phyloP scores from a whole-genome alignment of 1,139 yeast species.

The Candida mesenterica region DNA sequence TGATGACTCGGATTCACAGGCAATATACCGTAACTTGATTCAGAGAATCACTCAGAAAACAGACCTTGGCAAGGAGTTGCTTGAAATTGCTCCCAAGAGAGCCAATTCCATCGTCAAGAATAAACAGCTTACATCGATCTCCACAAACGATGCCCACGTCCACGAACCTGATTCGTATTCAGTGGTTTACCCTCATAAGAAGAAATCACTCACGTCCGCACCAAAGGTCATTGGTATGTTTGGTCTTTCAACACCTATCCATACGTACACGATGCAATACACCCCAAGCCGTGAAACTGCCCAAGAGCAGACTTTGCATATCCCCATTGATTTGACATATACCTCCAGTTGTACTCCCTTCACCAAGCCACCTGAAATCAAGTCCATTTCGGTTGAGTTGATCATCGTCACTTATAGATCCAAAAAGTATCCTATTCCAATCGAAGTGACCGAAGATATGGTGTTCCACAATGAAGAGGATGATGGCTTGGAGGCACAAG shows the following conservation, averaged over 20 bases:
- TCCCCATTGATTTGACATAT: constrained; percentile 16
- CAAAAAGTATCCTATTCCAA: constrained; percentile 24
- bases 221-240: constrained; percentile 23
- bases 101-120: constrained; percentile 6
- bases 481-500: constrained; percentile 19
- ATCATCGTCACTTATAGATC: constrained; percentile 20
- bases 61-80: constrained; percentile 15
- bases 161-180: constrained; percentile 5
- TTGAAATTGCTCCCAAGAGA: constrained; percentile 1
- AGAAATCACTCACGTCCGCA: constrained; percentile 21
- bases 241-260: constrained; percentile 16
- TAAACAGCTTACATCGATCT: constrained; percentile 1
- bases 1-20: constrained; percentile 11
- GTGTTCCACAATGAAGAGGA: constrained; percentile 17
- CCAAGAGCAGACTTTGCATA: constrained; percentile 5
- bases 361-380: constrained; percentile 20
- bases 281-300: constrained; percentile 10
- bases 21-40: constrained; percentile 17
- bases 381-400: constrained; percentile 18
- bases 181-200: constrained; percentile 18
- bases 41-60: constrained; percentile 17
- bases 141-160: neutral
- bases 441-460: constrained; percentile 19
- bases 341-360: constrained; percentile 7
- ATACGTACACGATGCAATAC: constrained; percentile 17